Conservation (phyloP, 805 yeast species). For the Cyberlindnera saturnus region DNA sequence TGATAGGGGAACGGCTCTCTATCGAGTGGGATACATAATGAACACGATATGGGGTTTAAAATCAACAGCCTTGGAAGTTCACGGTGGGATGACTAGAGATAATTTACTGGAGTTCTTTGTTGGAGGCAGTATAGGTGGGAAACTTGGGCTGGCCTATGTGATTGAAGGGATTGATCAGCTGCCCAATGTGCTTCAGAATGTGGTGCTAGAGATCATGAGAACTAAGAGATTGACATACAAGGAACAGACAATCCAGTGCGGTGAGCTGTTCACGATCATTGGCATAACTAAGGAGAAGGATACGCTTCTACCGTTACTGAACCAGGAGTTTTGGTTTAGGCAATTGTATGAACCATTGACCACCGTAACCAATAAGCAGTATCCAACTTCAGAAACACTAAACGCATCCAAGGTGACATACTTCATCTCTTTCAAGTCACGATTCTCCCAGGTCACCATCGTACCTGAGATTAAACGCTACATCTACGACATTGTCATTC, state of each 20-base stretch:
- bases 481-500: constrained; percentile 50
- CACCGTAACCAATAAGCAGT: constrained; percentile 1
- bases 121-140: constrained; percentile 6
- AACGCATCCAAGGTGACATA: constrained; percentile 1
- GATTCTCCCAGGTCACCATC: constrained; percentile 19
- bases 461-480: constrained; percentile 47
- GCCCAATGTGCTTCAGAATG: constrained; percentile 1
- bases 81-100: neutral
- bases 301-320: constrained; percentile 18
- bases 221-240: neutral
- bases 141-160: constrained; percentile 3
- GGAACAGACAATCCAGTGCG: neutral
- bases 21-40: constrained; percentile 14
- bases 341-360: constrained; percentile 20
- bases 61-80: neutral
- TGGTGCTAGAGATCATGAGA: constrained; percentile 4
- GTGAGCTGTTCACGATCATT: constrained; percentile 15
- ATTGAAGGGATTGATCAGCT: constrained; percentile 10
- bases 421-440: neutral
- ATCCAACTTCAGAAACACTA: neutral
- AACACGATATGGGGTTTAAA: constrained; percentile 10
- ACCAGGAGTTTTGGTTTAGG: constrained; percentile 27
- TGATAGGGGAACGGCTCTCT: constrained; percentile 8
- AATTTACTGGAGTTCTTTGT: constrained; percentile 1
- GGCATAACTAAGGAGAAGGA: constrained; percentile 15